Percentiles rank a stretch among this genome's conserved stretches.
These are phyloP conservation scores for Lodderomyces metapsilosis DNA, from an alignment of 1,139 yeast species.

Conservation along the genomic window DNA sequence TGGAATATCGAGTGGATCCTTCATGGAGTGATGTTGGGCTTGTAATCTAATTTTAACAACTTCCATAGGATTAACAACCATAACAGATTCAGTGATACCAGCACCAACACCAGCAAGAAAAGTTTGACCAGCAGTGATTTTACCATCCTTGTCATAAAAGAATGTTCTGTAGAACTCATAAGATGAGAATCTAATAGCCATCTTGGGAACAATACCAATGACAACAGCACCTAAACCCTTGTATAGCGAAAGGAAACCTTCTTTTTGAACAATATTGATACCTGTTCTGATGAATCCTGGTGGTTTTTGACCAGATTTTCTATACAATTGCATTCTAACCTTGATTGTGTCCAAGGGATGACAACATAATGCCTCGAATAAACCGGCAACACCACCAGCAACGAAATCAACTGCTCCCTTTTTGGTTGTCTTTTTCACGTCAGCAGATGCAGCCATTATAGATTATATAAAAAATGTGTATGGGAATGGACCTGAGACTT, in stretches of 20 bases:
- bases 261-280: slow-evolving; percentile 69
- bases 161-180: slow-evolving; percentile 83
- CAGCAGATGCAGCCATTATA: slow-evolving; percentile 10
- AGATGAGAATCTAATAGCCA: slow-evolving; percentile 95
- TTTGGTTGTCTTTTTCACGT: slow-evolving; percentile 26
- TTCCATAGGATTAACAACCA: slow-evolving; percentile 95
- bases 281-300: slow-evolving; percentile 90
- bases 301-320: slow-evolving; percentile 60
- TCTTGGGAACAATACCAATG: slow-evolving; percentile 95
- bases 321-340: slow-evolving; percentile 92
- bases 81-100: slow-evolving; percentile 92
- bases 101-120: slow-evolving; percentile 97
- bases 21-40: slow-evolving; percentile 90
- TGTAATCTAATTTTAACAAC: slow-evolving; percentile 95
- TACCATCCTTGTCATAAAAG: slow-evolving; percentile 64
- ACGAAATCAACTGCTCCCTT: slow-evolving; percentile 68
- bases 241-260: slow-evolving; percentile 82
- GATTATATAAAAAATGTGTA: neutral
- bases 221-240: slow-evolving; percentile 97
- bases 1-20: slow-evolving; percentile 77
- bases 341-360: slow-evolving; percentile 95
- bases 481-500: neutral
- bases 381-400: slow-evolving; percentile 97
- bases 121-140: slow-evolving; percentile 67
- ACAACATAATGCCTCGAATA: slow-evolving; percentile 93